Conservation (phyloP, 1,284 basidiomycete species). For the Thelephora terrestris region DNA sequence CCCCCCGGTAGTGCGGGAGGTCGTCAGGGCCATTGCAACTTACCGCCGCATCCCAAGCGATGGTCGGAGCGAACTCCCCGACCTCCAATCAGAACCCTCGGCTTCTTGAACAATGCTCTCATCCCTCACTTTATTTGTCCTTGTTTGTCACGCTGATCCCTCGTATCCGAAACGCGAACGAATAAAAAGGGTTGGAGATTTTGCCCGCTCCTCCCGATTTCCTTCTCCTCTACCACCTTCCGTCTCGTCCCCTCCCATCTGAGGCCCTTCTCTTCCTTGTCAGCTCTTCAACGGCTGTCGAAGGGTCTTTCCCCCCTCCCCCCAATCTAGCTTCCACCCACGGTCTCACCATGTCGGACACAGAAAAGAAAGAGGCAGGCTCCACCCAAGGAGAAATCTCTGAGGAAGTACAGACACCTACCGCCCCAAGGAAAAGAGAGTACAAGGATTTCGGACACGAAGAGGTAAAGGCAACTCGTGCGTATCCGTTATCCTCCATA, state of each 20-base stretch:
- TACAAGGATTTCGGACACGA: conserved; percentile 90
- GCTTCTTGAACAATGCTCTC: no score
- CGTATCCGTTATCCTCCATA: conserved; percentile 23
- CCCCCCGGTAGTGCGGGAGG: no score
- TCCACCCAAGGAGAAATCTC: conserved; percentile 18
- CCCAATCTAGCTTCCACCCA: background rate
- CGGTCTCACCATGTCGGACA: conserved; percentile 18
- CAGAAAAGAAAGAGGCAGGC: conserved; percentile 24
- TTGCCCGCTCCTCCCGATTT: background rate
- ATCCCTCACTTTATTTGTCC: no score
- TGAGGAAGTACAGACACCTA: conserved; percentile 12
- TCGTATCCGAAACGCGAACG: background rate
- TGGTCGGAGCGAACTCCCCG: no score
- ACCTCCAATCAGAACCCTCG: no score
- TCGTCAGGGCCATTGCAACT: no score
- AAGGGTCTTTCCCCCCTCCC: background rate
- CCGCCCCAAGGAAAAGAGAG: conserved; percentile 72
- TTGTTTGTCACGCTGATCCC: background rate
- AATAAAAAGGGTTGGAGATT: background rate
- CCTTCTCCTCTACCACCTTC: background rate
- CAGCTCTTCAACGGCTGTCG: background rate
- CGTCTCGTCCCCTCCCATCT: background rate
- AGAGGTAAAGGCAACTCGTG: conserved; percentile 58
- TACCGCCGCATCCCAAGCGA: no score
- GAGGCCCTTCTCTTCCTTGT: background rate